A percentile compares a stretch with the other conserved stretches of the same genome.
Evolutionary conservation across 805 yeast genomes (phyloP).

Genomic region (Spathaspora sp.): DNA sequence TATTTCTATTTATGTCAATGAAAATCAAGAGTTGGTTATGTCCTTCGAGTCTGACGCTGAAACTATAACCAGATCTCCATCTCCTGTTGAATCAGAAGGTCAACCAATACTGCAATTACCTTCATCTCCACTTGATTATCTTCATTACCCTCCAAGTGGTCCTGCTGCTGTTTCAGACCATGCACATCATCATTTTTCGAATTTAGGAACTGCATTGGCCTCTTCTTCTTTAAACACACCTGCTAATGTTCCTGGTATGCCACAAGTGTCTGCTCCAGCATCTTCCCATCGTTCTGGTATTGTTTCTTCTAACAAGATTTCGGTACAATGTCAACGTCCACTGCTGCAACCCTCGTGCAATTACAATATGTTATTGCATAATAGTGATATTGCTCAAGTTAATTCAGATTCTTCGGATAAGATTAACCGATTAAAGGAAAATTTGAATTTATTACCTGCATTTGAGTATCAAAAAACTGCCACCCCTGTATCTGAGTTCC

Average conservation of each 20-base stretch:
- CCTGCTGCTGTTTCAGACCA: not conserved
- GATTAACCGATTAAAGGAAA: not conserved
- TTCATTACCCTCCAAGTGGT: not conserved
- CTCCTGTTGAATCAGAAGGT: not conserved
- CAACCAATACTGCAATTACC: not conserved
- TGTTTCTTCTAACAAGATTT: not conserved
- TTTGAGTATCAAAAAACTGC: not conserved
- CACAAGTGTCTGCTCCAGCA: not conserved
- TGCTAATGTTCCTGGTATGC: not conserved
- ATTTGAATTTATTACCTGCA: conserved; percentile 2
- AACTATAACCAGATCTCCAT: not conserved
- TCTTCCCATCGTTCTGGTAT: not conserved
- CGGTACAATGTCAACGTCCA: not conserved
- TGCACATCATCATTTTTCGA: not conserved
- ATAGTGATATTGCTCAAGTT: not conserved
- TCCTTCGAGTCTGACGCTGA: not conserved
- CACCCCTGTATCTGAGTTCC: not conserved
- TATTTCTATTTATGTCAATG: not conserved
- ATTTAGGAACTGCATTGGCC: not conserved
- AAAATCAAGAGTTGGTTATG: not conserved
- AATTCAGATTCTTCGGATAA: not conserved
- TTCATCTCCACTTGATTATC: not conserved
- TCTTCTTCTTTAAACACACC: not conserved
- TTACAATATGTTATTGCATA: not conserved
- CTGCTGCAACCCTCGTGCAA: not conserved